These are phyloP conservation scores for Alternaria arborescens DNA, from an alignment of 2,329 filamentous ascomycete genomes.

Conservation along the genomic window DNA sequence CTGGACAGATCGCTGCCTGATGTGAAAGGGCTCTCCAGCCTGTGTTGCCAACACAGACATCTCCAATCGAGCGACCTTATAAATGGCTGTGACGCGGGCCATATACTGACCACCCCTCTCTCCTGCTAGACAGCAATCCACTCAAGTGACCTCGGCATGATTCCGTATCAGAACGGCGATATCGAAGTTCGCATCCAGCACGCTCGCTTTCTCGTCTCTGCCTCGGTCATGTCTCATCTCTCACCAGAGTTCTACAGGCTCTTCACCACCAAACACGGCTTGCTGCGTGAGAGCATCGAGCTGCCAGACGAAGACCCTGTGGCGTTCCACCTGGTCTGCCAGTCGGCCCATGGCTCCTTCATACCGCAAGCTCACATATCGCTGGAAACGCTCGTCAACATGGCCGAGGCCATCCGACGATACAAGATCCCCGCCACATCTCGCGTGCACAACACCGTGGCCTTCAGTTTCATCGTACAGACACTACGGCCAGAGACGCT, in stretches of 20 bases:
- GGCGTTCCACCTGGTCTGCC: conserved; percentile 12
- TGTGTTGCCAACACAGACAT: not conserved
- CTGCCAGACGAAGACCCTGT: conserved; percentile 12
- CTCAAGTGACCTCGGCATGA: not conserved
- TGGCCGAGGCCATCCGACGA: conserved; percentile 7
- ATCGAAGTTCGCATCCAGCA: conserved; percentile 4
- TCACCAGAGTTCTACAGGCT: conserved; percentile 16
- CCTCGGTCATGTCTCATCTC: conserved; percentile 9
- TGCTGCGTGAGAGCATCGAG: not conserved
- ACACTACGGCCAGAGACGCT: conserved; percentile 14
- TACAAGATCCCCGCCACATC: conserved; percentile 15
- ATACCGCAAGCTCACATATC: conserved; percentile 17
- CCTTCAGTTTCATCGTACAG: conserved; percentile 10
- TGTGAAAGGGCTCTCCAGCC: not conserved
- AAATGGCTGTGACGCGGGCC: not conserved
- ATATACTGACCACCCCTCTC: not conserved
- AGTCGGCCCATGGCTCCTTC: conserved; percentile 18
- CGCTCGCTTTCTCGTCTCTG: conserved; percentile 6
- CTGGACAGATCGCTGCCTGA: not conserved
- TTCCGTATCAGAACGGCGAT: conserved; percentile 5
- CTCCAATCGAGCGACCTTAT: not conserved
- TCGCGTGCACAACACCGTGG: conserved; percentile 4
- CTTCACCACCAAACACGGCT: conserved; percentile 5
- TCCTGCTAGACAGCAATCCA: not conserved
- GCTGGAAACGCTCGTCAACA: conserved; percentile 10